A percentile compares a stretch with the other conserved stretches of the same genome.
These are phyloP conservation scores for Backusella tarrabulga DNA, from an alignment of 192 early-diverging fungal genomes.

Conservation along the genomic window DNA sequence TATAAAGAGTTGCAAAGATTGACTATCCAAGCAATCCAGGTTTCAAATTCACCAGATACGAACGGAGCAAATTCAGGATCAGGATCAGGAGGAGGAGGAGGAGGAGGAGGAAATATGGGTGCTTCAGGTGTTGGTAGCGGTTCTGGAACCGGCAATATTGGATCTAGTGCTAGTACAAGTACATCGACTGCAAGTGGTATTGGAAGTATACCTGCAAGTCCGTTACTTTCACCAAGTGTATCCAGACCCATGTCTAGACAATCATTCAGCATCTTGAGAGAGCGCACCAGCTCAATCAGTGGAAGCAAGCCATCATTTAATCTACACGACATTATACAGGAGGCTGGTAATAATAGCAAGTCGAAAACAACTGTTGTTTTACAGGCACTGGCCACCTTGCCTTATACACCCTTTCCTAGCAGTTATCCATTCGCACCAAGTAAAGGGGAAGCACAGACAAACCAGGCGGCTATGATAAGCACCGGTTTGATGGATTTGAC, in stretches of 20 bases:
- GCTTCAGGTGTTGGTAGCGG: background rate
- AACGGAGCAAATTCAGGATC: background rate
- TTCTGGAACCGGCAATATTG: background rate
- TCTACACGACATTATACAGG: background rate
- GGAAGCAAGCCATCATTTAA: background rate
- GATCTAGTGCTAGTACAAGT: background rate
- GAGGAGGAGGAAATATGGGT: background rate
- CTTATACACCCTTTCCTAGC: conserved; percentile 24
- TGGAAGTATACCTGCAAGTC: background rate
- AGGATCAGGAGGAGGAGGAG: background rate
- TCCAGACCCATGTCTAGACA: background rate
- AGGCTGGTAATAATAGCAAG: background rate
- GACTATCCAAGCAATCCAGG: conserved; percentile 18
- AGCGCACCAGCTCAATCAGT: conserved; percentile 23
- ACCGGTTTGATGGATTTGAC: conserved; percentile 36
- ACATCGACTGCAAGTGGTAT: background rate
- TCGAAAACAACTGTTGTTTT: conserved; percentile 15
- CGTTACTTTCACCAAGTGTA: background rate
- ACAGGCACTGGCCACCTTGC: conserved; percentile 27
- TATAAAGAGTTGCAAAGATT: conserved; percentile 33
- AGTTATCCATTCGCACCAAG: conserved; percentile 25
- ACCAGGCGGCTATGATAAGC: conserved; percentile 22
- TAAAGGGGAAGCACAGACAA: background rate
- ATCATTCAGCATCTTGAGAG: conserved; percentile 26
- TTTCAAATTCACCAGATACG: conserved; percentile 1